A percentile compares a stretch with the other conserved stretches of the same genome.
phyloP scores from a whole-genome alignment of 1,284 basidiomycete species.

The Peniophora sp. region DNA sequence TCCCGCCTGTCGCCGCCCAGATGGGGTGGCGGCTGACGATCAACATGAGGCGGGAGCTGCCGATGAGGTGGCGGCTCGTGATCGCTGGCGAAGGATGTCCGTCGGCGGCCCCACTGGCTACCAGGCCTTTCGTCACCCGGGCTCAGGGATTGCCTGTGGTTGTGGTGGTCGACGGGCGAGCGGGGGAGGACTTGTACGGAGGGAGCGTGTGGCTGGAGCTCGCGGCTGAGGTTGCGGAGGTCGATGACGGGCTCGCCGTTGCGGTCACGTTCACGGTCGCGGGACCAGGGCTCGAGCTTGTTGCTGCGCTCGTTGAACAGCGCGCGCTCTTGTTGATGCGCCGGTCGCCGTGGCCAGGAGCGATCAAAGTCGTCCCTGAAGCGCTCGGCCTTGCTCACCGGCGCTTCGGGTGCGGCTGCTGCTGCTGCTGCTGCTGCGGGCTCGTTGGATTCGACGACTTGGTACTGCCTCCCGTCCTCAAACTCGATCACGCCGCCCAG shows the following conservation, averaged over 20 bases:
- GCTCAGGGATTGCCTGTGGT: neutral
- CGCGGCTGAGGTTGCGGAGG: conserved; percentile 30
- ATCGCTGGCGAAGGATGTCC: no score
- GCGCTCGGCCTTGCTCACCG: conserved; percentile 68
- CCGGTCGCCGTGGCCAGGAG: conserved; percentile 74
- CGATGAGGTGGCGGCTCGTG: conserved; percentile 5
- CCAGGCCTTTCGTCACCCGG: neutral
- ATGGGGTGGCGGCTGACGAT: neutral
- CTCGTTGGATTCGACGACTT: conserved; percentile 32
- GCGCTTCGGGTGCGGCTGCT: conserved; percentile 19
- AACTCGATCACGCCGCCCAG: conserved; percentile 88
- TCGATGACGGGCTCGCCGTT: neutral
- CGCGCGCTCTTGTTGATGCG: conserved; percentile 39
- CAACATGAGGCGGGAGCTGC: conserved; percentile 11
- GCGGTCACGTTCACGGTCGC: conserved; percentile 10
- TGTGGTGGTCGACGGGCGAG: neutral
- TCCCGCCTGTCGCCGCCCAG: neutral
- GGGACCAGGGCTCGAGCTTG: conserved; percentile 68
- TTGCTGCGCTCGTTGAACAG: conserved; percentile 91
- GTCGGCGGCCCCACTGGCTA: no score
- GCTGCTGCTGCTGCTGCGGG: neutral
- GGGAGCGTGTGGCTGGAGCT: conserved; percentile 42
- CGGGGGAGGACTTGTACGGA: conserved; percentile 34
- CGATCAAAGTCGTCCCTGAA: conserved; percentile 88
- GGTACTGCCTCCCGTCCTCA: conserved; percentile 85